These are phyloP conservation scores for Botrytis tulipae DNA, from an alignment of 2,329 filamentous ascomycete species.

Conservation along the genomic window DNA sequence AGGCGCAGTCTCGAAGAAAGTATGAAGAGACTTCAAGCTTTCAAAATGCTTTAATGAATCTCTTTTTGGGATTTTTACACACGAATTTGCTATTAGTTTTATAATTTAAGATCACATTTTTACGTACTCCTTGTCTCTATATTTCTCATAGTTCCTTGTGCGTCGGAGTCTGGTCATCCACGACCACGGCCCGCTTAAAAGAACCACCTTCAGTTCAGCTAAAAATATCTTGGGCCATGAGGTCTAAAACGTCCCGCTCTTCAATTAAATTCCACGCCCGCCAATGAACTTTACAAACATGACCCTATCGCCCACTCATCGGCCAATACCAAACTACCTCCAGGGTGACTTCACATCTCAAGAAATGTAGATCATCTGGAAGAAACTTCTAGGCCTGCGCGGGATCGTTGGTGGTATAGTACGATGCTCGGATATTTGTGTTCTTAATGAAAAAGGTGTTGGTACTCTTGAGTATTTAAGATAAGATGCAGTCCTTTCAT, in stretches of 20 bases:
- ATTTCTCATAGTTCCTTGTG: too few relatives aligned
- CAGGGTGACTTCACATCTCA: too few relatives aligned
- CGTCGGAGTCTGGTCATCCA: background rate
- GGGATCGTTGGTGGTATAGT: background rate
- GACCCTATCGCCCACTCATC: background rate
- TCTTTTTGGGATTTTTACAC: background rate
- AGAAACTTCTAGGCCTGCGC: background rate
- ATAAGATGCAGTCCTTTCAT: background rate
- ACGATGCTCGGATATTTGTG: background rate
- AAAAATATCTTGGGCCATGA: background rate
- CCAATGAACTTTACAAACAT: background rate
- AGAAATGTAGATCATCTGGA: background rate
- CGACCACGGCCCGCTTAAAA: background rate
- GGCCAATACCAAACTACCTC: background rate
- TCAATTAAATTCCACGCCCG: background rate
- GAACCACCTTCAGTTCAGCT: background rate
- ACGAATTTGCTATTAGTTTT: background rate
- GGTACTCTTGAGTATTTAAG: background rate
- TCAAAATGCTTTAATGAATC: conserved; percentile 22
- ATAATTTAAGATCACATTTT: background rate
- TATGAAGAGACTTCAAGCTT: conserved; percentile 23
- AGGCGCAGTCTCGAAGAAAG: conserved; percentile 24
- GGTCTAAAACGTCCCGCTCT: background rate
- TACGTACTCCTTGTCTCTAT: background rate
- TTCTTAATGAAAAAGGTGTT: background rate